These are phyloP conservation scores for Malus orientalis DNA, from an alignment of 306 rosid species.

Conservation along the genomic window DNA sequence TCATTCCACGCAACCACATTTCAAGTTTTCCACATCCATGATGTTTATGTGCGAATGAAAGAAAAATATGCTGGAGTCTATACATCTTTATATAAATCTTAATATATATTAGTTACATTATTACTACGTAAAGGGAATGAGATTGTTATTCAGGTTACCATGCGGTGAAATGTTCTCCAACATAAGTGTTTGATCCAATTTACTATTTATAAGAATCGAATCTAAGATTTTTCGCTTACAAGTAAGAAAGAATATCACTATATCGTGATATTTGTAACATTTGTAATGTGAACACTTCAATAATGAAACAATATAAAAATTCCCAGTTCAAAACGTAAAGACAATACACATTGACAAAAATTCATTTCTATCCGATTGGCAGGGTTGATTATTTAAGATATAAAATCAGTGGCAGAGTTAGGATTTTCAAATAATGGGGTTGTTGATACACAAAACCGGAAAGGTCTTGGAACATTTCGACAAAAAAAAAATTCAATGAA, in stretches of 20 bases:
- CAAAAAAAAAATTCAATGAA: no score
- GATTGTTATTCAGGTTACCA: background rate
- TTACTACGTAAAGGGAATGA: background rate
- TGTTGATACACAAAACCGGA: no score
- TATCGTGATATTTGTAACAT: background rate
- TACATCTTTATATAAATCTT: background rate
- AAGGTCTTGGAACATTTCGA: no score
- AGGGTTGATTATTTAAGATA: background rate
- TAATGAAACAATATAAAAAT: no score
- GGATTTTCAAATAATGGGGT: no score
- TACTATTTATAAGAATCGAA: no score
- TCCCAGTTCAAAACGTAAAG: background rate
- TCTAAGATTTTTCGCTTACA: no score
- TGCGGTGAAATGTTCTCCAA: background rate
- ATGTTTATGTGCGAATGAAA: background rate
- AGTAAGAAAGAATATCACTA: no score
- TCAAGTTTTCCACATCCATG: background rate
- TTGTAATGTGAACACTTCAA: background rate
- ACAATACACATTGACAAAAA: background rate
- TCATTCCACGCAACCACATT: background rate
- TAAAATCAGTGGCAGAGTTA: no score
- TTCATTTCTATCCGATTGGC: background rate
- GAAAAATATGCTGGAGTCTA: background rate
- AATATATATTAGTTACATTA: no score
- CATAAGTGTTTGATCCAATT: background rate